Evolutionary conservation across 257 asterid species (phyloP).

Genomic region (Capsicum rhomboideum): DNA sequence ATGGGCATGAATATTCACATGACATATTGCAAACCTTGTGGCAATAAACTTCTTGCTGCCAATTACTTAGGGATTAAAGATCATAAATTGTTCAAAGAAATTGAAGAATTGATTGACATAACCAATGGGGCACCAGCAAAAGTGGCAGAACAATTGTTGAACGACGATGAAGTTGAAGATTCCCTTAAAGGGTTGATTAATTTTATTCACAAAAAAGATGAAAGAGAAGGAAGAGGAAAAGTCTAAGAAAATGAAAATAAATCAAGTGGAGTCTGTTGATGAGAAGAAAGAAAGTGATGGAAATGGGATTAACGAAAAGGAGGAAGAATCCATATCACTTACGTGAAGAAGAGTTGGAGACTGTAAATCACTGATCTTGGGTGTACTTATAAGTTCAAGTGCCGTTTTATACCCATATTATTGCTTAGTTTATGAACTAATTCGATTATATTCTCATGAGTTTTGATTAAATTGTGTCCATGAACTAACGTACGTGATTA

Average conservation of each 20-base stretch:
- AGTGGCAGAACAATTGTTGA: slow-evolving; percentile 10
- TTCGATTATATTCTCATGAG: no score
- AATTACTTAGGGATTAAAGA: neutral
- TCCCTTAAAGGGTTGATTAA: neutral
- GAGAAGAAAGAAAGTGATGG: neutral
- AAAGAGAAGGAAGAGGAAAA: neutral
- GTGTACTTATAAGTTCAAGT: no score
- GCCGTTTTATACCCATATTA: no score
- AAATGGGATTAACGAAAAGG: neutral
- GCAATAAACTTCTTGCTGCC: neutral
- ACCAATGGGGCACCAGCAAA: slow-evolving; percentile 10
- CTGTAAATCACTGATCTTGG: no score
- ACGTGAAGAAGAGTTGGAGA: no score
- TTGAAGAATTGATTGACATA: slow-evolving; percentile 8
- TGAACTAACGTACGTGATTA: no score
- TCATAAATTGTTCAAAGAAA: slow-evolving; percentile 6
- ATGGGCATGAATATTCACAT: slow-evolving; percentile 19
- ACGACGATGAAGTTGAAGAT: slow-evolving; percentile 5
- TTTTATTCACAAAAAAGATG: neutral
- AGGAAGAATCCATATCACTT: neutral
- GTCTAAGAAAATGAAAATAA: neutral
- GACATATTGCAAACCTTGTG: neutral
- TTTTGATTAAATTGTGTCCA: no score
- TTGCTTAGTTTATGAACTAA: no score
- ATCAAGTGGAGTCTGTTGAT: neutral